Evolutionary conservation across 495 filamentous ascomycete species (phyloP).

Genomic region (Oleoguttula mirabilis): DNA sequence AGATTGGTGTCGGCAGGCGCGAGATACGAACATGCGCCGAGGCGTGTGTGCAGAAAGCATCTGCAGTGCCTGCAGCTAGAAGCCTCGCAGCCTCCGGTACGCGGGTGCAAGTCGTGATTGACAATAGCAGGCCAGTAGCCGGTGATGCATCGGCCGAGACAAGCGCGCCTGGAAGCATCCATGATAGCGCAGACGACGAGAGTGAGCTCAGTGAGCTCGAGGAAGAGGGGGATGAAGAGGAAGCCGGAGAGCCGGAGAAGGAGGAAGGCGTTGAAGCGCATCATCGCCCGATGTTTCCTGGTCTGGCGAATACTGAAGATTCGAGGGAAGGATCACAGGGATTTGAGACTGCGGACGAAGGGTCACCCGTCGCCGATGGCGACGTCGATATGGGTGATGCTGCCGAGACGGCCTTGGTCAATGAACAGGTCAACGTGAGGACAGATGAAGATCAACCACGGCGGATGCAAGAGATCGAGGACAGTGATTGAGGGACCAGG

Average conservation of each 20-base stretch:
- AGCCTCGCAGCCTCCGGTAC: neutral
- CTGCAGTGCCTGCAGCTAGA: neutral
- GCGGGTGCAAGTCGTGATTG: constrained; percentile 18
- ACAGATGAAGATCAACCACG: too few species aligned
- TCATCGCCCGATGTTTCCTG: constrained; percentile 20
- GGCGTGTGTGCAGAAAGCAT: constrained; percentile 30
- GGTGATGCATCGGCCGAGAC: constrained; percentile 24
- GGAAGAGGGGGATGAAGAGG: constrained; percentile 25
- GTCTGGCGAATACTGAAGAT: constrained; percentile 7
- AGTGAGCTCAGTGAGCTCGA: constrained; percentile 65
- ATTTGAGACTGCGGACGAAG: too few species aligned
- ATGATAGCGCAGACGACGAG: constrained; percentile 70
- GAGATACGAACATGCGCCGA: constrained; percentile 55
- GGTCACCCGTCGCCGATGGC: too few species aligned
- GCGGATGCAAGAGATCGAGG: too few species aligned
- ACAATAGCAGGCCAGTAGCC: constrained; percentile 21
- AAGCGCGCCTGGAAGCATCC: constrained; percentile 47
- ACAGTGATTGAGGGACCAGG: too few species aligned
- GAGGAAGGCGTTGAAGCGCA: neutral
- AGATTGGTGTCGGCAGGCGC: constrained; percentile 49
- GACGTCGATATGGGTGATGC: too few species aligned
- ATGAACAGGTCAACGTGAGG: too few species aligned
- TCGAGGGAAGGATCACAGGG: too few species aligned
- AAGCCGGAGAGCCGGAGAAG: neutral
- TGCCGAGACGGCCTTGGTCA: too few species aligned